Evolutionary conservation across 2,329 filamentous ascomycete genomes (phyloP).

Genomic region (Colletotrichum viniferum): DNA sequence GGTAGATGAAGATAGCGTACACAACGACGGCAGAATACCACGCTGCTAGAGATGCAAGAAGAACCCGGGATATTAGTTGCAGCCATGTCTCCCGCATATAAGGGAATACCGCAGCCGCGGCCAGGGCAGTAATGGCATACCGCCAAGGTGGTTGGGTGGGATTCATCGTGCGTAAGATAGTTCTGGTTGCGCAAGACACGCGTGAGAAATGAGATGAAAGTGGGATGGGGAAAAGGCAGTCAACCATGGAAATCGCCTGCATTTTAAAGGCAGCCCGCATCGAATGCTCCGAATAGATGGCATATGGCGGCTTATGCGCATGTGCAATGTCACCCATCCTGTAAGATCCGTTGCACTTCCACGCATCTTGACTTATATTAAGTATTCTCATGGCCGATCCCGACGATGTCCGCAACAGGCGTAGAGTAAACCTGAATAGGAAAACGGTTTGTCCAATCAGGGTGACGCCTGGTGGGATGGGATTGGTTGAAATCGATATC

Average conservation of each 20-base stretch:
- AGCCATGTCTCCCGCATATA: background rate
- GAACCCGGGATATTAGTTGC: background rate
- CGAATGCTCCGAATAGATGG: too few species aligned
- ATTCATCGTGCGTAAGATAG: background rate
- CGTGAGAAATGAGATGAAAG: background rate
- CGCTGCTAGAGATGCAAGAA: background rate
- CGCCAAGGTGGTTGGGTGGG: background rate
- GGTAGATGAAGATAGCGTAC: constrained; percentile 46
- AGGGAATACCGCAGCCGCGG: background rate
- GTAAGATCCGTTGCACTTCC: too few species aligned
- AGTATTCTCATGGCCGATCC: background rate
- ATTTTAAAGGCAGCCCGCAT: too few species aligned
- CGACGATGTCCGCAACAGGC: too few species aligned
- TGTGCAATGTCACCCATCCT: too few species aligned
- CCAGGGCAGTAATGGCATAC: background rate
- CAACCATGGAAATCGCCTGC: too few species aligned
- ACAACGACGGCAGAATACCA: background rate
- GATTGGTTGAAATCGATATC: background rate
- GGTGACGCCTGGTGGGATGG: background rate
- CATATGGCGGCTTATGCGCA: too few species aligned
- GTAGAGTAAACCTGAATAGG: too few species aligned
- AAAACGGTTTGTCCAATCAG: background rate
- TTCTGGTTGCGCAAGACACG: too few species aligned
- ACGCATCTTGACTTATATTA: too few species aligned
- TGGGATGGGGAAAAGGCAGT: too few species aligned